Percentiles rank a stretch among this genome's conserved stretches.
phyloP scores from a whole-genome alignment of 805 yeast genomes.

The Ogataea methanolica region DNA sequence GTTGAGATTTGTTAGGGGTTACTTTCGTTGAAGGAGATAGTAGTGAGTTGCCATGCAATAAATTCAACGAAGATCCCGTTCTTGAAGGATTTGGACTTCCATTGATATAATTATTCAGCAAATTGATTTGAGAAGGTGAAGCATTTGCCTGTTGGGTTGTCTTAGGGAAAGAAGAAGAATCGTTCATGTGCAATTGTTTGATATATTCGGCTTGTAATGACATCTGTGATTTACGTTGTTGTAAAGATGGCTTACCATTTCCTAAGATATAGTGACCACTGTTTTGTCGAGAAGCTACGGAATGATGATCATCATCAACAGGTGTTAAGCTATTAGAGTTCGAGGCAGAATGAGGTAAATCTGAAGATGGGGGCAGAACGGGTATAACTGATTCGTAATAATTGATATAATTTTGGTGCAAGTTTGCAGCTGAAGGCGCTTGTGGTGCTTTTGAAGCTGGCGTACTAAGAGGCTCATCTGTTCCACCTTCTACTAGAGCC shows the following conservation, averaged over 20 bases:
- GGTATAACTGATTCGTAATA: conserved; percentile 32
- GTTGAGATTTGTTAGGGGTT: no score
- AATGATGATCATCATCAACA: conserved; percentile 1
- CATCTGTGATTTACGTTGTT: conserved; percentile 13
- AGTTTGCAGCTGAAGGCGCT: conserved; percentile 2
- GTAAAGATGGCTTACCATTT: conserved; percentile 1
- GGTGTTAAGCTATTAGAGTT: neutral
- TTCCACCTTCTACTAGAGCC: neutral
- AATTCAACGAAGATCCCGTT: conserved; percentile 16
- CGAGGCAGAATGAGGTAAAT: neutral
- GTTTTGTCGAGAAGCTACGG: neutral
- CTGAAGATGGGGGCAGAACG: conserved; percentile 17
- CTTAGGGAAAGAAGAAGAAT: conserved; percentile 29
- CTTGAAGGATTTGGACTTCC: conserved; percentile 9
- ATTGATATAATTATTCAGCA: conserved; percentile 21
- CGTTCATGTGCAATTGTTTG: conserved; percentile 25
- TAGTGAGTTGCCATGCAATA: neutral
- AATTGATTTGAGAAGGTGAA: conserved; percentile 25
- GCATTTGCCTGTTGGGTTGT: conserved; percentile 23
- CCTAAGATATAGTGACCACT: neutral
- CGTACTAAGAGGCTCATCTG: neutral
- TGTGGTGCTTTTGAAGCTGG: neutral
- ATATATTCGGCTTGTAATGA: conserved; percentile 23
- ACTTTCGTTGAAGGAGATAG: no score
- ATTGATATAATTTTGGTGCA: conserved; percentile 16